Conservation (phyloP, 352 stramenopile species). For the Lagenidium giganteum region DNA sequence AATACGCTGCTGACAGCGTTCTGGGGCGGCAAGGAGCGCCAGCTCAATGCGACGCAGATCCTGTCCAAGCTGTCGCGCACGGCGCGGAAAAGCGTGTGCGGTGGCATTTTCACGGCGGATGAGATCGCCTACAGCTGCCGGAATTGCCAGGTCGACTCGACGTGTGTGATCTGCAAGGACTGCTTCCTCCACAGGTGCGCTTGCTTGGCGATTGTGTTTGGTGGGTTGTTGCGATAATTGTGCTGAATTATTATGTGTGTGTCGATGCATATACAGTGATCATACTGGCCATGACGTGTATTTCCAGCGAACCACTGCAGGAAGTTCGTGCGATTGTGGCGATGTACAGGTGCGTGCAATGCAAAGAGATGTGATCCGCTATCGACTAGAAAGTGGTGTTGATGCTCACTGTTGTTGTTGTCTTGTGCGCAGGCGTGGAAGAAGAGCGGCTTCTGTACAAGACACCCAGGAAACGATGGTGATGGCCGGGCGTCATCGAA, state of each 20-base stretch:
- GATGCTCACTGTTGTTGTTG: slow-evolving; percentile 1
- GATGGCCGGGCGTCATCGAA: slow-evolving; percentile 22
- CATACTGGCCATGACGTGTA: slow-evolving; percentile 82
- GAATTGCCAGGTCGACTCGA: slow-evolving; percentile 82
- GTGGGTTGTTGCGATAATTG: neutral
- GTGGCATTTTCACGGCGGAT: slow-evolving; percentile 79
- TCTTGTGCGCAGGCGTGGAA: slow-evolving; percentile 58
- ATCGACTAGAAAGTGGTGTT: neutral
- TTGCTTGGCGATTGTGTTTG: neutral
- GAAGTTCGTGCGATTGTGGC: slow-evolving; percentile 83
- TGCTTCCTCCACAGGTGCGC: slow-evolving; percentile 77
- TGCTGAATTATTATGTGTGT: neutral
- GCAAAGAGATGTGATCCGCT: no score
- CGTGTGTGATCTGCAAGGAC: slow-evolving; percentile 83
- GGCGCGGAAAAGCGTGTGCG: slow-evolving; percentile 71
- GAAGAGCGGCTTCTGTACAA: slow-evolving; percentile 67
- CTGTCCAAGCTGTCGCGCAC: slow-evolving; percentile 54
- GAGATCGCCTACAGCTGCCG: slow-evolving; percentile 87
- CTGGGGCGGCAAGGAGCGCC: slow-evolving; percentile 52
- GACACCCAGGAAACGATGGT: slow-evolving; percentile 54
- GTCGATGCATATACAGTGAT: slow-evolving; percentile 25
- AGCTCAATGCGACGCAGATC: slow-evolving; percentile 38
- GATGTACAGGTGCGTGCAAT: slow-evolving; percentile 61
- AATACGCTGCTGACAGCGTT: slow-evolving; percentile 51
- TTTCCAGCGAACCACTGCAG: slow-evolving; percentile 81